Evolutionary conservation across 1,284 basidiomycete genomes (phyloP), one percentile per base, ranked within the genome.

Genomic region (Heterobasidion irregulare): DNA sequence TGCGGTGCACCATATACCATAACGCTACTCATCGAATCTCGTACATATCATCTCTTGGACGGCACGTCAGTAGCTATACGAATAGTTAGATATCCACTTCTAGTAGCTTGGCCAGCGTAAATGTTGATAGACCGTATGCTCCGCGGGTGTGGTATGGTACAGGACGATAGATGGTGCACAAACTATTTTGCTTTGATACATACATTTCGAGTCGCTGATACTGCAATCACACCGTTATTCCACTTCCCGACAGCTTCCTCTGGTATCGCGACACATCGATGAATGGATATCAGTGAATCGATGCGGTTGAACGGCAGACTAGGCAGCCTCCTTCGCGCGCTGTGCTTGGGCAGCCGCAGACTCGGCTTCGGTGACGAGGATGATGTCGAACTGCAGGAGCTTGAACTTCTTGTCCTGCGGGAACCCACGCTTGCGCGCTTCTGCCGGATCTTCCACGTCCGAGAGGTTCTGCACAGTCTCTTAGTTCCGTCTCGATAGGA

Each of bases 361-460:
- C 64, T 84, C 77, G 50, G 74, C 77, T 32, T 76, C 72, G 1
- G 80, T 82, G 12, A 80, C 75, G 8, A 90, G 69, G 3, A 86
- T 68, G 56, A 90, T 77, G 62, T 90, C 83, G 19, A 70, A 71
- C 57, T 82, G 74, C 56, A 91, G 65, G 47, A 82, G 73, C 63
- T 79, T 77, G 72, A 86, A 87, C 4, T 79, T 74, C 36, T 75
- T 77, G 6, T 77, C 79, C 34, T 78, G 74, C 32, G 75, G 75
- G 70, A 89, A 87, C 8, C 85, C 83, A 47, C 81, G 78, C 59
- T 77, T 75, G 56, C 79, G 73, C 7, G 80, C 78, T 57, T 84
- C 72, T 12, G 68, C 71, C 6, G 77, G 72, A 54, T 86, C 79
- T 2, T 77, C 68, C 18, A 87, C 66, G 18, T 77, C 69, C 44